A percentile compares a stretch with the other conserved stretches of the same genome.
Conservation (phyloP, 164 flowering plant species). For the Stephania cephalantha region DNA sequence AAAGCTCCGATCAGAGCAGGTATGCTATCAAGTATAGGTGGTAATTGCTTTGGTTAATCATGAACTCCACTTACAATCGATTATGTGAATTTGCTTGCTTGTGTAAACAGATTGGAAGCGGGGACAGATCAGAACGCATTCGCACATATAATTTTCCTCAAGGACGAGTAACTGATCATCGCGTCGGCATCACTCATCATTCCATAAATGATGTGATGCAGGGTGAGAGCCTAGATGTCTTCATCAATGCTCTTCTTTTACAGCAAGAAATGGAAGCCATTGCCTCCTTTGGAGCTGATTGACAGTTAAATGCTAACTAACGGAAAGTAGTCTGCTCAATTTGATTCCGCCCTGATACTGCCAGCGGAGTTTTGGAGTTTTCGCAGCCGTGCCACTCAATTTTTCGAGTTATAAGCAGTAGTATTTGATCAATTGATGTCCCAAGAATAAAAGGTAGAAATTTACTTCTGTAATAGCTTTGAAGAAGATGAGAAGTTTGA, state of each 20-base stretch:
- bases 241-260: constrained; percentile 77
- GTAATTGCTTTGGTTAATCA: not conserved
- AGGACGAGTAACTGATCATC: constrained; percentile 98
- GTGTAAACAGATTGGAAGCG: constrained; percentile 79
- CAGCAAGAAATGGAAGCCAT: constrained; percentile 91
- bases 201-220: constrained; percentile 65
- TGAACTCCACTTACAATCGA: not conserved
- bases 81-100: not conserved
- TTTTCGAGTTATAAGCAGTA: not conserved
- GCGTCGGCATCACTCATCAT: constrained; percentile 81
- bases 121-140: constrained; percentile 94
- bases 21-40: constrained; percentile 10
- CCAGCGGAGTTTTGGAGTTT: not conserved
- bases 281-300: constrained; percentile 45
- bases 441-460: not conserved
- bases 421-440: not conserved
- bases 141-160: constrained; percentile 97
- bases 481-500: not conserved
- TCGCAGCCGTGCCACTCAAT: not conserved
- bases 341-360: not conserved
- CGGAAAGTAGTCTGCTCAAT: not conserved
- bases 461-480: not conserved
- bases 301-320: not conserved
- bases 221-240: constrained; percentile 73
- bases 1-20: constrained; percentile 88